Evolutionary conservation across 2,329 filamentous ascomycete species (phyloP), one percentile per base, ranked within the genome.

Genomic region (Colletotrichum gigasporum): DNA sequence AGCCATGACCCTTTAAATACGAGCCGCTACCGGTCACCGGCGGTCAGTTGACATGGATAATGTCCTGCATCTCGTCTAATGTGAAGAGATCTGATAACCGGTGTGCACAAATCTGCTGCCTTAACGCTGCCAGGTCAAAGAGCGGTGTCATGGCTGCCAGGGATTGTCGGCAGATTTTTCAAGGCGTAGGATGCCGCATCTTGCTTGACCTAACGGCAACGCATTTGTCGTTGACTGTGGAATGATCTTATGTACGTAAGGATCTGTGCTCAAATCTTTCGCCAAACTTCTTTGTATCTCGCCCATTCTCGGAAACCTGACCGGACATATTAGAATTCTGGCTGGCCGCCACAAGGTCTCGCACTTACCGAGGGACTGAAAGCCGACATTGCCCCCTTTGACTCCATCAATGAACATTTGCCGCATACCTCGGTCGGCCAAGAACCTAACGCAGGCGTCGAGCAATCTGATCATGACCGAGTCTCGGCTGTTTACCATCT

Each of bases 271-370:
- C 22, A 63, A 20, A 63, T 39, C 59, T 65, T 65, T 34, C 51
- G 58, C 85, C 85, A 88, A 16, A 85, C 75, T 57, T 88, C 85
- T 72, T 75, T 80, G 70, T 89, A 89, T 67, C 75, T 78, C 47
- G 86, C 84, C 86, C 86, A 89, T 73, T 84, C 84, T 63, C 79
- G 79, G 68, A 87, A 88, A 11, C 86, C 86, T 88, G 45, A 7
- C 6, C 26, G 18, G 10, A 41, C 39, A 28, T 20, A 48, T 59
- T 66, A 60, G 63, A 56, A 60, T 26, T 22, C 2, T 12, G 16
- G 35, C 12, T 16, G 16, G 37, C 3, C 16, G 28, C 22, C 50
- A 4, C 8, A 18, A 3, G 10, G 11, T 26, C 5, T 30, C 14
- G 32, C 18, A 48, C 81, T 77, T 75, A 87, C 86, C 86, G 66